phyloP scores from a whole-genome alignment of 129 eudicot genomes.

The Glebionis coronaria region DNA sequence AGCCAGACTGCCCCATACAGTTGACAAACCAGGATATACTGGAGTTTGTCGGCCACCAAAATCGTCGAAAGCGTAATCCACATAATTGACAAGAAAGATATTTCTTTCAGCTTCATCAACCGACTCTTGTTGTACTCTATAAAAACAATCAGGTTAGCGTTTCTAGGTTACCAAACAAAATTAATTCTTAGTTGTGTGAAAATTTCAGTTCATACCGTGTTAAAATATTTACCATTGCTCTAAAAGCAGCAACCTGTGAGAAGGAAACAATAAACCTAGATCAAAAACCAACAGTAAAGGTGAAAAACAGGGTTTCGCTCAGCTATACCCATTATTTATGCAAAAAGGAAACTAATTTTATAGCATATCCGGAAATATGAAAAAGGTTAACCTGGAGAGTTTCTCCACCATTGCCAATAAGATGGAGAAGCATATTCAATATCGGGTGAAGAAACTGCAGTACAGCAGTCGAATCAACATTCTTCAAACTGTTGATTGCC shows the following conservation, averaged over 20 bases:
- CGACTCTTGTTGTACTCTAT: constrained; percentile 96
- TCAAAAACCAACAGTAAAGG: constrained; percentile 5
- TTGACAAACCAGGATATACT: constrained; percentile 96
- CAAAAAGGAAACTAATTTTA: not conserved
- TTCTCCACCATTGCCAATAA: constrained; percentile 98
- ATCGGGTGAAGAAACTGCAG: constrained; percentile 99
- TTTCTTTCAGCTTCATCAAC: constrained; percentile 98
- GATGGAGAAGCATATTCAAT: constrained; percentile 98
- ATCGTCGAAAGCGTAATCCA: constrained; percentile 97
- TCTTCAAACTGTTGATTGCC: constrained; percentile 99
- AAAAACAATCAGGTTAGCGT: not conserved
- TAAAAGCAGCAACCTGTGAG: constrained; percentile 93
- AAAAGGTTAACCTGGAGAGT: constrained; percentile 71
- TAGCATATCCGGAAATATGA: constrained; percentile 3
- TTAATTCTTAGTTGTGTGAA: constrained; percentile 6
- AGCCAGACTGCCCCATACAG: constrained; percentile 99
- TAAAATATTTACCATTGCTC: constrained; percentile 98
- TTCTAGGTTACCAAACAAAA: constrained; percentile 13
- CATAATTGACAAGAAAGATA: constrained; percentile 81
- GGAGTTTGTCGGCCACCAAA: constrained; percentile 99
- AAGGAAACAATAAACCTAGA: constrained; percentile 8
- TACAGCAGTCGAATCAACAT: constrained; percentile 94
- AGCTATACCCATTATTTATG: constrained; percentile 14
- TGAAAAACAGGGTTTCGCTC: constrained; percentile 17
- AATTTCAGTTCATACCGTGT: constrained; percentile 59